phyloP scores from a whole-genome alignment of 306 rosid species.

The Dicorynia guianensis region DNA sequence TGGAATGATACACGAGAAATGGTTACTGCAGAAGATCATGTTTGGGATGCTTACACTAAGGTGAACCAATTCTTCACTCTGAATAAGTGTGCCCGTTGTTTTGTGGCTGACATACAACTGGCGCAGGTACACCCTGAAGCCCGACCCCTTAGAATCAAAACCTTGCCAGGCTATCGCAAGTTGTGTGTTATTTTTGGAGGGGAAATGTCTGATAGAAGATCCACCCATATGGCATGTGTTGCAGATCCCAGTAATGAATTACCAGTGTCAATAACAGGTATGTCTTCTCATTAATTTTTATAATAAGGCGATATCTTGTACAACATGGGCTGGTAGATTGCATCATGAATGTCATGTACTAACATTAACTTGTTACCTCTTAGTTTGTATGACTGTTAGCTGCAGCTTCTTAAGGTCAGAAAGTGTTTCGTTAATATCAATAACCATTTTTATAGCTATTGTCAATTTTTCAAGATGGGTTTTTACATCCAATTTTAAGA shows the following conservation, averaged over 20 bases:
- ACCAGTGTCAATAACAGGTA: slow-evolving; percentile 54
- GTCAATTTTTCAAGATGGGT: slow-evolving; percentile 7
- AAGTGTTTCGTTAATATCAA: not conserved
- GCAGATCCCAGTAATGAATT: slow-evolving; percentile 49
- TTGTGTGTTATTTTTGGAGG: slow-evolving; percentile 69
- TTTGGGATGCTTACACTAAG: slow-evolving; percentile 77
- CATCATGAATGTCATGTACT: not conserved
- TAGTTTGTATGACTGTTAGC: not conserved
- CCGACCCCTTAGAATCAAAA: slow-evolving; percentile 78
- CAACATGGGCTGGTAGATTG: slow-evolving; percentile 1
- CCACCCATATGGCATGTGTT: slow-evolving; percentile 56
- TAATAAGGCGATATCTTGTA: not conserved
- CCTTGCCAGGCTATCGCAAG: slow-evolving; percentile 71
- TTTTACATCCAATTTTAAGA: not conserved
- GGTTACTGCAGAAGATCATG: slow-evolving; percentile 63
- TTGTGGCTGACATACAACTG: slow-evolving; percentile 44
- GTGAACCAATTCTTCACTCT: slow-evolving; percentile 45
- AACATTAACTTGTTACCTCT: slow-evolving; percentile 20
- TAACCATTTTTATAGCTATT: not conserved
- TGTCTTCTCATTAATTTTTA: slow-evolving; percentile 27
- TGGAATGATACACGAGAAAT: slow-evolving; percentile 85
- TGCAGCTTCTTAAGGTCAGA: not conserved
- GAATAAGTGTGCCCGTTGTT: slow-evolving; percentile 25
- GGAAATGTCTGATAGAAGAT: slow-evolving; percentile 63
- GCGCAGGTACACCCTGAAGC: slow-evolving; percentile 78